Evolutionary conservation across 2,329 filamentous ascomycete genomes (phyloP), one percentile per base, ranked within the genome.

Genomic region (Talaromyces sp.): DNA sequence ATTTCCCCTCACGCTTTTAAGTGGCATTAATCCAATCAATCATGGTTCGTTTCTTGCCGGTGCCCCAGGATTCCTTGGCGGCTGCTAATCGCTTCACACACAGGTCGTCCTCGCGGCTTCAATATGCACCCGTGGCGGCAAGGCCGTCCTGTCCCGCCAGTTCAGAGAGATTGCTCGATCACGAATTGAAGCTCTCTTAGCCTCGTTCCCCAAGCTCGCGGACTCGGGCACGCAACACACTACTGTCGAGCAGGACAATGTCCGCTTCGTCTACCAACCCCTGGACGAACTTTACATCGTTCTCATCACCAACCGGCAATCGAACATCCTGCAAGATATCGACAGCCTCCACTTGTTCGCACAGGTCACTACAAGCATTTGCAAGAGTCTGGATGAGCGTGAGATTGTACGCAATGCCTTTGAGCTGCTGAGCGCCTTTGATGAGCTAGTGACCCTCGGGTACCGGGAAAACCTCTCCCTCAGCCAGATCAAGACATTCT

Each of bases 281-380:
- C 85, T 99, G 66, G 96, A 99, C 80, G 96, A 99, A 82, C 88
- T 99, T 66, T 99, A 99, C 85, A 98, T 99, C 86, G 93, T 99
- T 67, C 87, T 99, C 72, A 98, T 99, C 79, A 99, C 96, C 77
- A 99, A 99, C 83, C 90, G 92, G 70, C 95, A 98, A 82, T 98
- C 93, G 77, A 99, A 99, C 80, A 99, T 99, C 68, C 85, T 99
- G 56, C 95, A 99, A 80, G 95, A 99, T 78, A 99, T 99, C 77
- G 95, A 98, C 79, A 96, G 95, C 62, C 85, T 99, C 63, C 96
- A 99, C 77, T 85, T 99, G 21, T 99, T 99, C 75, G 93, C 93
- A 62, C 95, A 99, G 80, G 93, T 99, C 17, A 95, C 97, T 59
- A 91, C 90, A 62, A 96, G 90, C 78, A 93, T 96, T 72, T 99